Evolutionary conservation across 139 green algal species (phyloP).

Genomic region (Chlorella sp.): DNA sequence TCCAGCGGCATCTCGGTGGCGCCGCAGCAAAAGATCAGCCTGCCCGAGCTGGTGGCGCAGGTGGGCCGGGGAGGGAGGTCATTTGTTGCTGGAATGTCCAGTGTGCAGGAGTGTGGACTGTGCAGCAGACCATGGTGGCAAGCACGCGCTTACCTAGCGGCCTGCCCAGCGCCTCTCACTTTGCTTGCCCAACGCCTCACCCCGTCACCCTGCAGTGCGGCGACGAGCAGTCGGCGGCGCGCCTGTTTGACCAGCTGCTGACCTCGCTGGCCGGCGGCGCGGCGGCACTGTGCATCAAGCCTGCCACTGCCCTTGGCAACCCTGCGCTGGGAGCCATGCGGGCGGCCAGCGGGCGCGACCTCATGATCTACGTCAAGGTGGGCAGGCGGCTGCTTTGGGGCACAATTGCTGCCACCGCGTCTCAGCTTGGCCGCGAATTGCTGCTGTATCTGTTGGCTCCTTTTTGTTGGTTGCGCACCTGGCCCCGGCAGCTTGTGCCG

Average conservation of each 20-base stretch:
- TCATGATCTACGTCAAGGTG: slow-evolving; percentile 19
- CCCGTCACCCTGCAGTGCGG: slow-evolving; percentile 8
- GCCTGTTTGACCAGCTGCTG: slow-evolving; percentile 38
- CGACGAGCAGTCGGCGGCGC: slow-evolving; percentile 3
- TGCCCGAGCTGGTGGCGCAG: slow-evolving; percentile 45
- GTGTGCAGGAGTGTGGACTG: too few relatives aligned
- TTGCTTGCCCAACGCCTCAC: neutral
- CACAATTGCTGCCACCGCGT: too few relatives aligned
- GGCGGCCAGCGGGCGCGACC: slow-evolving; percentile 14
- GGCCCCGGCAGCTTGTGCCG: neutral
- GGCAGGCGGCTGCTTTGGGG: too few relatives aligned
- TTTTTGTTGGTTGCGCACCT: too few relatives aligned
- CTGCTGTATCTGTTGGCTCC: too few relatives aligned
- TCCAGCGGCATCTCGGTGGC: slow-evolving; percentile 22
- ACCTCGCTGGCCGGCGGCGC: slow-evolving; percentile 1
- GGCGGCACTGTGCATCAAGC: slow-evolving; percentile 14
- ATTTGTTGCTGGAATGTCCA: too few relatives aligned
- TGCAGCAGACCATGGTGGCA: too few relatives aligned
- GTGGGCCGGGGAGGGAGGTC: neutral
- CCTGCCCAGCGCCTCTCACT: neutral
- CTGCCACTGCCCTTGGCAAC: neutral
- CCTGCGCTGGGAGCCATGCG: slow-evolving; percentile 13
- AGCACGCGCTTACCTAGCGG: too few relatives aligned
- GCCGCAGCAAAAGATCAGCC: slow-evolving; percentile 38
- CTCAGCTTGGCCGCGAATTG: too few relatives aligned